Base-by-base conservation (phyloP, 2,329 filamentous ascomycete genomes). In the Calcarisporium arbuscula region DNA sequence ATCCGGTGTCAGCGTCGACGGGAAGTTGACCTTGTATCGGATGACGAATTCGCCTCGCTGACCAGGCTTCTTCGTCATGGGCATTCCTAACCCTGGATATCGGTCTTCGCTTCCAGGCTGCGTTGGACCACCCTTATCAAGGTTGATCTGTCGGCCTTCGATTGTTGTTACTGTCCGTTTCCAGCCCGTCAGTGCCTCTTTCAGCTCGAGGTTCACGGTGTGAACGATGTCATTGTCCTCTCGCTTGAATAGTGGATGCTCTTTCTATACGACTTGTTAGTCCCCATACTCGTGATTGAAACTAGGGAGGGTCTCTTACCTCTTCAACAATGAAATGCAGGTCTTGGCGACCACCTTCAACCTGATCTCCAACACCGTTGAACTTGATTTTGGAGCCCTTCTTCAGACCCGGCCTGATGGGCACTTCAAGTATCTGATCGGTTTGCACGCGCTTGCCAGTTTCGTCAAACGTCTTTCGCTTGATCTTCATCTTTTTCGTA, bases 361-460 rank as follows among this genome's bases (percentile, higher is more conserved):
- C 88, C 58, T 96, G 89, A 60, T 98, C 92, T 9, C 92, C 92
- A n/a, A 98, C 89, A 27, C 90, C 88, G 54, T 85, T 85, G 57
- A 95, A 98, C 64, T 95, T 95, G 62, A 98, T 95, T 72, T 96
- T 98, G 53, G 86, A 94, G 19, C 92, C 92, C 50, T 94, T 89
- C 66, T 96, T 95, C 61, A 96, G 66, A 39, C 92, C 92, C 6
- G 87, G 81, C 66, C 95, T 96, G 65, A 98, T 95, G 30, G 88
- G 87, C 34, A 96, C 90, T 54, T 94, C 88, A 19, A 98, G 67
- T 14, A 95, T 86, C 52, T 89, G 85, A 50, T 98, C 92, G 41
- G 89, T 85, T 4, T 82, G 83, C 28, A 77, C 85, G 49, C 88
- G 80, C 68, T 94, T 95, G 38, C 87, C 87, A 1, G 73, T 80